Evolutionary conservation across 106 monocot genomes (phyloP).

Genomic region (Alisma plantagoaquatica): DNA sequence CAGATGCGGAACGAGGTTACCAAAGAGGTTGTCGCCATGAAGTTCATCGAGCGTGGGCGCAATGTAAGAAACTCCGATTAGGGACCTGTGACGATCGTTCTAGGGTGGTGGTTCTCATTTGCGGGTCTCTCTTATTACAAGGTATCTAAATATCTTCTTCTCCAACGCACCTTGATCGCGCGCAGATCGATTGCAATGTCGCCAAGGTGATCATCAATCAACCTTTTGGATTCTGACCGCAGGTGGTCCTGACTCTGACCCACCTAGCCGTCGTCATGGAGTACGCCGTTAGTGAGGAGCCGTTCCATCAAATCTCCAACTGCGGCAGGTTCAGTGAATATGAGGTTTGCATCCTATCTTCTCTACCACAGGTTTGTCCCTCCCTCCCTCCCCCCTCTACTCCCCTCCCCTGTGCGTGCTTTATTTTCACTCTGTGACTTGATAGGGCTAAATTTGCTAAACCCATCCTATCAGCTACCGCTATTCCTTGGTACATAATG

Average conservation of each 20-base stretch:
- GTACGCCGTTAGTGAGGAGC: slow-evolving; percentile 84
- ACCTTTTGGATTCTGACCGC: background rate
- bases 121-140: background rate
- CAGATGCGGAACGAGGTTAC: slow-evolving; percentile 81
- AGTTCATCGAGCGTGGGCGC: slow-evolving; percentile 80
- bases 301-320: slow-evolving; percentile 75
- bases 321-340: slow-evolving; percentile 73
- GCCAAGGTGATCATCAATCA: slow-evolving; percentile 86
- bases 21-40: slow-evolving; percentile 89
- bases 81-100: background rate
- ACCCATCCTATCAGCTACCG: slow-evolving; percentile 49
- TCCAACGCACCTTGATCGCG: background rate
- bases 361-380: background rate
- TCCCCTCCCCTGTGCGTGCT: too few species aligned
- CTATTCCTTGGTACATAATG: slow-evolving; percentile 81
- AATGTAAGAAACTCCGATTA: too few species aligned
- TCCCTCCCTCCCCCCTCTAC: too few species aligned
- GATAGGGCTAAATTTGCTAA: background rate
- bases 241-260: slow-evolving; percentile 76
- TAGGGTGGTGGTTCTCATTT: background rate
- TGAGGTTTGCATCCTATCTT: slow-evolving; percentile 30
- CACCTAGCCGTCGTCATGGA: slow-evolving; percentile 90
- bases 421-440: background rate
- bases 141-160: too few species aligned
- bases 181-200: slow-evolving; percentile 80